A percentile compares a stretch with the other conserved stretches of the same genome.
Evolutionary conservation across 2,329 filamentous ascomycete genomes (phyloP).

Genomic region (Penicillium sp.): DNA sequence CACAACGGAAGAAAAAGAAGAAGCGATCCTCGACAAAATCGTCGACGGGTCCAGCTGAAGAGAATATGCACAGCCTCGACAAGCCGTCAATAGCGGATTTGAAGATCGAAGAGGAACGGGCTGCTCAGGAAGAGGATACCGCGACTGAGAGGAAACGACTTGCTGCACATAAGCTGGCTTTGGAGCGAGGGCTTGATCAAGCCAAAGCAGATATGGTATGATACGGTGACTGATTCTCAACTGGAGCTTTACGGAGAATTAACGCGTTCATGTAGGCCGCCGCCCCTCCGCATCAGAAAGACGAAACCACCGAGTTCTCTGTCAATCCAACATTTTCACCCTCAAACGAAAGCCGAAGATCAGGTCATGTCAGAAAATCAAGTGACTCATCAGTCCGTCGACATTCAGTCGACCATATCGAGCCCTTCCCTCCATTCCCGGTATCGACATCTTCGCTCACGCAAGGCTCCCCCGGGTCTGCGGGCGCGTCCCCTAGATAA

Average conservation of each 20-base stretch:
- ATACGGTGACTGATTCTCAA: neutral
- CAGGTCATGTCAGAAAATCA: slow-evolving; percentile 4
- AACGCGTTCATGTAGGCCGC: slow-evolving; percentile 9
- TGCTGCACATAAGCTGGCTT: slow-evolving; percentile 56
- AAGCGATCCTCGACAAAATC: slow-evolving; percentile 30
- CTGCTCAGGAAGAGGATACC: slow-evolving; percentile 56
- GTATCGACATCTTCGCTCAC: slow-evolving; percentile 8
- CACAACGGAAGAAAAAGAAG: slow-evolving; percentile 37
- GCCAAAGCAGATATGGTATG: slow-evolving; percentile 30
- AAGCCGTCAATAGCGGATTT: slow-evolving; percentile 55
- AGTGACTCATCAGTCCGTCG: slow-evolving; percentile 16
- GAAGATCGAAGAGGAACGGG: slow-evolving; percentile 56
- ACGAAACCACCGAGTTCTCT: neutral
- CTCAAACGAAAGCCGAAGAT: slow-evolving; percentile 7
- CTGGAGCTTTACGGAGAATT: neutral
- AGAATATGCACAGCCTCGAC: slow-evolving; percentile 31
- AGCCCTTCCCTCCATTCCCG: slow-evolving; percentile 36
- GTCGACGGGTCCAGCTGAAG: slow-evolving; percentile 23
- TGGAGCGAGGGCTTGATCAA: slow-evolving; percentile 51
- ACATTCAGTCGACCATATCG: slow-evolving; percentile 21
- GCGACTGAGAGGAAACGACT: slow-evolving; percentile 53
- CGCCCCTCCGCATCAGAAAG: slow-evolving; percentile 8
- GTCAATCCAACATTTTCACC: slow-evolving; percentile 6
- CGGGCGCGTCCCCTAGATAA: slow-evolving; percentile 8
- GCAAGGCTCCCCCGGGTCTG: slow-evolving; percentile 2